Evolutionary conservation across 805 yeast genomes (phyloP), one percentile per base, ranked within the genome.

Genomic region (Suhomyces sp.): DNA sequence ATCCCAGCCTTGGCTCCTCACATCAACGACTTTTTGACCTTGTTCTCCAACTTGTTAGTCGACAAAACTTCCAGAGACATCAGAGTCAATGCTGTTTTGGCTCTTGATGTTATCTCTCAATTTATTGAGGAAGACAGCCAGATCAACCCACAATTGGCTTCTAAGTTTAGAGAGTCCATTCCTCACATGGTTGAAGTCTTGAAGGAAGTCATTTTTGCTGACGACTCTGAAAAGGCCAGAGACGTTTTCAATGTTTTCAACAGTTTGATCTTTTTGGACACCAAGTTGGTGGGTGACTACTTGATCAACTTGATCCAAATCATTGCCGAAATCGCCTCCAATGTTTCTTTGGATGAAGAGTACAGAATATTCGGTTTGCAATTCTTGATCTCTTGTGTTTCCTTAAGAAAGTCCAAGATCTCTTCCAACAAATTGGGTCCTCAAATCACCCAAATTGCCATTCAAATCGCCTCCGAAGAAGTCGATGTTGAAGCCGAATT

Each of bases 171-270:
- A 61, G 72, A 79, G 45, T 72, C 88, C 52, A 79, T 94, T 52
- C 96, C 97, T 48, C 73, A 82, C 27, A 87, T 93, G 84, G 87
- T 94, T 51, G 81, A 82, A 49, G 96, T 91, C 33, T 79, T 94
- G 68, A 85, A 85, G 68, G 87, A 84, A 64, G 86, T 87, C 40
- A 81, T 93, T 50, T 73, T 78, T 50, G 79, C 81, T 35, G 87
- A 83, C 61, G 97, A 94, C 65, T 73, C 83, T 33, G 90, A 83
- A 57, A 77, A 82, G 57, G 87, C 92, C 49, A 84, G 81, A 70
- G 82, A 83, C 59, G 81, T 92, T 40, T 94, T 92, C 77, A 90
- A 87, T 67, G 87, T 90, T 47, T 85, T 94, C 75, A 90, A 87
- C 73, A 87, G 87, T 58, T 79, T 94, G 65, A 75, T 90, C 49